phyloP scores from a whole-genome alignment of 345 rosid species.

The Brassica incana region DNA sequence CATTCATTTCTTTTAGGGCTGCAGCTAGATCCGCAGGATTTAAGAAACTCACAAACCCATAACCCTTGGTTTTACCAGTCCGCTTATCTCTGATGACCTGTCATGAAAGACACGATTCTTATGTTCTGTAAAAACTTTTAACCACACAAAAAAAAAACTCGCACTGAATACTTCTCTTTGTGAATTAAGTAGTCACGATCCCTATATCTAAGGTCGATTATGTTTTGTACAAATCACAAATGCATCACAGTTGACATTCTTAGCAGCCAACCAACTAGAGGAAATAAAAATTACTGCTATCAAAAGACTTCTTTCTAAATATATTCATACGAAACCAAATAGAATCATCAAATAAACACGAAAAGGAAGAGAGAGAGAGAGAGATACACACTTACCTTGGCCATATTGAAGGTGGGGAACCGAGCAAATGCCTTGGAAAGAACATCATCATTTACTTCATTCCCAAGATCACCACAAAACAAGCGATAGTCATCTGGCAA shows the following conservation, averaged over 20 bases:
- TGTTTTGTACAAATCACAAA: neutral
- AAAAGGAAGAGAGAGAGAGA: constrained; percentile 15
- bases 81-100: constrained; percentile 98
- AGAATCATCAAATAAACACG: constrained; percentile 5
- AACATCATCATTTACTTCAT: constrained; percentile 99
- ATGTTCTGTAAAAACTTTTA: neutral
- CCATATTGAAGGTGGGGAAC: constrained; percentile 97
- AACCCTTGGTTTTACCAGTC: constrained; percentile 97
- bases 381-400: constrained; percentile 59
- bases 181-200: neutral
- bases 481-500: constrained; percentile 84
- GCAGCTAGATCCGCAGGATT: constrained; percentile 85
- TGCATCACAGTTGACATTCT: constrained; percentile 6
- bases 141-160: neutral
- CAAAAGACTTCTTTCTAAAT: neutral
- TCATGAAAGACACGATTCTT: constrained; percentile 4
- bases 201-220: constrained; percentile 3
- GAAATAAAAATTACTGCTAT: neutral
- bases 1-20: constrained; percentile 95
- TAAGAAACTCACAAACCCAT: constrained; percentile 94
- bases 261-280: constrained; percentile 33
- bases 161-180: neutral
- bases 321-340: neutral
- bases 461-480: constrained; percentile 98
- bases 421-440: constrained; percentile 93